These are phyloP conservation scores for Rosa persica DNA, from an alignment of 306 rosid species.

Conservation along the genomic window DNA sequence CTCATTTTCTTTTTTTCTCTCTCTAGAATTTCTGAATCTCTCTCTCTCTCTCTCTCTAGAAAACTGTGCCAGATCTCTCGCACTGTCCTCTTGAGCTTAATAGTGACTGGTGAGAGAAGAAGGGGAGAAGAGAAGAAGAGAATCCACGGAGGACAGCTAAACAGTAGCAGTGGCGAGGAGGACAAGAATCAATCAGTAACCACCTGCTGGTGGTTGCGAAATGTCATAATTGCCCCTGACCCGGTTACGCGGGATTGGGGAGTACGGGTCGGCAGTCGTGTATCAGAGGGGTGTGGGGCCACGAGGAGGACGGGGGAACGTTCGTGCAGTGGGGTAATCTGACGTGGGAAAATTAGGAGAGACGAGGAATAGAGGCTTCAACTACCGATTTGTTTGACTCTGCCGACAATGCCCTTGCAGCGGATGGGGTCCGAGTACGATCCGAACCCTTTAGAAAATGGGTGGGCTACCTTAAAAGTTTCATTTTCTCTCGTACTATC, in stretches of 20 bases:
- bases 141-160: slow-evolving; percentile 9
- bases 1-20: slow-evolving; percentile 13
- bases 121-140: not conserved
- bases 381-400: not conserved
- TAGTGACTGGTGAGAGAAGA: not conserved
- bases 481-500: no score
- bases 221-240: not conserved
- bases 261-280: not conserved
- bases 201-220: not conserved
- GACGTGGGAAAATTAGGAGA: not conserved
- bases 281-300: not conserved
- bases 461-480: not conserved
- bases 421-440: not conserved
- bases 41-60: slow-evolving; percentile 15
- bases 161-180: slow-evolving; percentile 15
- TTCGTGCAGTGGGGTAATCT: not conserved
- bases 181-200: slow-evolving; percentile 25
- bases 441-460: not conserved
- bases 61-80: not conserved
- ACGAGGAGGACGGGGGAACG: not conserved
- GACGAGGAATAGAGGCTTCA: not conserved
- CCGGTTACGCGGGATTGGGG: not conserved
- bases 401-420: slow-evolving; percentile 6
- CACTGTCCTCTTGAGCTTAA: not conserved
- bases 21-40: not conserved